A percentile compares a stretch with the other conserved stretches of the same genome.
These are phyloP conservation scores for Suhomyces bokatorum DNA, from an alignment of 1,139 yeast genomes.

Conservation along the genomic window DNA sequence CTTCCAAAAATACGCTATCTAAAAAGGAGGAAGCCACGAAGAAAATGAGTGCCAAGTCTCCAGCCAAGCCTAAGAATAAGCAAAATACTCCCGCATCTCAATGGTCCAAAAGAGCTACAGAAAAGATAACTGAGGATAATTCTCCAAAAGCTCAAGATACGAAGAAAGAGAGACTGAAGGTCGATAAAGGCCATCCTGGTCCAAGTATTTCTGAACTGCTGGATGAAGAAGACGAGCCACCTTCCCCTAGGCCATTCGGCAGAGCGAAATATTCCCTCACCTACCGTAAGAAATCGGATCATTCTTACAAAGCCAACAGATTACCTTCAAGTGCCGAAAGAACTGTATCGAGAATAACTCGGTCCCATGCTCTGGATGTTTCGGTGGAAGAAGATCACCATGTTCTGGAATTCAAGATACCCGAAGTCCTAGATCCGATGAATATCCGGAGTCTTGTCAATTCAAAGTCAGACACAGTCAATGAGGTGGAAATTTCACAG, in stretches of 20 bases:
- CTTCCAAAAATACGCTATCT: too few species aligned
- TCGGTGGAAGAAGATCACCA: background rate
- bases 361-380: background rate
- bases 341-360: background rate
- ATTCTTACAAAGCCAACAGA: background rate
- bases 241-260: background rate
- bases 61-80: too few species aligned
- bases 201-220: background rate
- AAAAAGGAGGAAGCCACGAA: background rate
- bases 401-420: too few species aligned
- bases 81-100: too few species aligned
- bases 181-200: background rate
- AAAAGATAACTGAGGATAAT: too few species aligned
- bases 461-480: background rate
- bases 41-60: background rate
- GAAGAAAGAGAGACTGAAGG: too few species aligned
- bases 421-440: too few species aligned
- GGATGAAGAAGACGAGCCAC: background rate
- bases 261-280: background rate
- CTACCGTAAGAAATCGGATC: background rate
- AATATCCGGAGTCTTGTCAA: too few species aligned
- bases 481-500: background rate
- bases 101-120: too few species aligned
- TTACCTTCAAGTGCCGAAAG: background rate
- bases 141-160: too few species aligned